phyloP scores from a whole-genome alignment of 305 asterid species.

The Fraxinus nigra region DNA sequence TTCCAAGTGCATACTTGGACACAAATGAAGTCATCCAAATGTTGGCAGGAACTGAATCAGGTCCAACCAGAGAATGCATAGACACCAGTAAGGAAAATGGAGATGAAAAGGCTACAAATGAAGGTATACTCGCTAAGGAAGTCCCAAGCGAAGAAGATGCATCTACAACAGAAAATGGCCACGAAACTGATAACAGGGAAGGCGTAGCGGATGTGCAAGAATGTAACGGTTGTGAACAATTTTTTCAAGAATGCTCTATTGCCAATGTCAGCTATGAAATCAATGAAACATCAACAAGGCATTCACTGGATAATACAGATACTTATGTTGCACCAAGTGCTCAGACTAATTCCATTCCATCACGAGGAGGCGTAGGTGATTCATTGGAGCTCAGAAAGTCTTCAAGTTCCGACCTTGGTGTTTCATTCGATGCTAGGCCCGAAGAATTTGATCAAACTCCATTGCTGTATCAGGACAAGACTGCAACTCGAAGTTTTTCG shows the following conservation, averaged over 20 bases:
- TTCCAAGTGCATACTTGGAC: background rate
- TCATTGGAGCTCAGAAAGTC: conserved; percentile 43
- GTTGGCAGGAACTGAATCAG: conserved; percentile 10
- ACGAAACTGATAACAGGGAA: background rate
- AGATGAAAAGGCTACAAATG: conserved; percentile 11
- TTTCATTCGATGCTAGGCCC: conserved; percentile 33
- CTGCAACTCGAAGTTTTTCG: conserved; percentile 52
- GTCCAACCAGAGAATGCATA: conserved; percentile 7
- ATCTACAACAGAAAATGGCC: conserved; percentile 5
- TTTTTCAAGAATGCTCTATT: background rate
- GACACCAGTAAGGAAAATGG: conserved; percentile 7
- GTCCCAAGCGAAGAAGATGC: conserved; percentile 5
- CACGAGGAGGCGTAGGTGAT: background rate
- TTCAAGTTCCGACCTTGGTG: conserved; percentile 66
- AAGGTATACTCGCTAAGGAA: conserved; percentile 7
- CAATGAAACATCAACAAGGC: conserved; percentile 6
- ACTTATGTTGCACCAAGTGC: conserved; percentile 9
- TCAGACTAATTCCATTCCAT: conserved; percentile 14
- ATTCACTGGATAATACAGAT: background rate
- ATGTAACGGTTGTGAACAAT: background rate
- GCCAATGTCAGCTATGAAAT: background rate
- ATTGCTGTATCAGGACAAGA: conserved; percentile 46
- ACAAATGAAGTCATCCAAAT: conserved; percentile 16
- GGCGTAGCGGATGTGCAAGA: background rate
- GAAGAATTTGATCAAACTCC: conserved; percentile 77